A percentile compares a stretch with the other conserved stretches of the same genome.
Evolutionary conservation across 768 basidiomycete species (phyloP).

Genomic region (Serpula lacrymans): DNA sequence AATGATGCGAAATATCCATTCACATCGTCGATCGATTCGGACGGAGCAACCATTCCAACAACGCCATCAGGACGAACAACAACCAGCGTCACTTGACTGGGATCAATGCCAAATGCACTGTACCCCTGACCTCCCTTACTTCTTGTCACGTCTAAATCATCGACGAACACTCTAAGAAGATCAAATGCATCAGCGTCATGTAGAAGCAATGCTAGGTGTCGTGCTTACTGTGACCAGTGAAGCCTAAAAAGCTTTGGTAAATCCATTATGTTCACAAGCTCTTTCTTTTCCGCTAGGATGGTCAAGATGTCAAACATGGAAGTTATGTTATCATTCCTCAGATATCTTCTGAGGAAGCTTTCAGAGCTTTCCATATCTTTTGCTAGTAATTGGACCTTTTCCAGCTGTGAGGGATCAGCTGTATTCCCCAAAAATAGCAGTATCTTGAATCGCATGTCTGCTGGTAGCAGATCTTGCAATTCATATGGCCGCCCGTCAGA

Average conservation of each 20-base stretch:
- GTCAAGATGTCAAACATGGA: constrained; percentile 42
- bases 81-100: constrained; percentile 44
- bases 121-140: constrained; percentile 48
- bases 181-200: neutral
- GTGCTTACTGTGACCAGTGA: constrained; percentile 60
- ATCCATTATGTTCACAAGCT: constrained; percentile 39
- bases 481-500: constrained; percentile 50
- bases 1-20: constrained; percentile 43
- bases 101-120: constrained; percentile 44
- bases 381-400: constrained; percentile 30
- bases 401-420: constrained; percentile 23
- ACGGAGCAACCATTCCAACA: constrained; percentile 47
- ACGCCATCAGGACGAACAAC: constrained; percentile 64
- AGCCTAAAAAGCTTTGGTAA: constrained; percentile 44
- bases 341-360: constrained; percentile 28
- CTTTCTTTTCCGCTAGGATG: constrained; percentile 36
- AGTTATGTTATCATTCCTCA: constrained; percentile 24
- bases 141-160: constrained; percentile 43
- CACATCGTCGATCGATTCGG: constrained; percentile 32
- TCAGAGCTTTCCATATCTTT: constrained; percentile 24
- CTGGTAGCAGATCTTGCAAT: constrained; percentile 50
- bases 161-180: constrained; percentile 48
- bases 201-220: neutral
- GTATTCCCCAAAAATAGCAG: constrained; percentile 52
- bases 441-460: constrained; percentile 54